A percentile compares a stretch with the other conserved stretches of the same genome.
These are phyloP conservation scores for Beauveria sp. DNA, from an alignment of 2,329 filamentous ascomycete species.

Conservation along the genomic window DNA sequence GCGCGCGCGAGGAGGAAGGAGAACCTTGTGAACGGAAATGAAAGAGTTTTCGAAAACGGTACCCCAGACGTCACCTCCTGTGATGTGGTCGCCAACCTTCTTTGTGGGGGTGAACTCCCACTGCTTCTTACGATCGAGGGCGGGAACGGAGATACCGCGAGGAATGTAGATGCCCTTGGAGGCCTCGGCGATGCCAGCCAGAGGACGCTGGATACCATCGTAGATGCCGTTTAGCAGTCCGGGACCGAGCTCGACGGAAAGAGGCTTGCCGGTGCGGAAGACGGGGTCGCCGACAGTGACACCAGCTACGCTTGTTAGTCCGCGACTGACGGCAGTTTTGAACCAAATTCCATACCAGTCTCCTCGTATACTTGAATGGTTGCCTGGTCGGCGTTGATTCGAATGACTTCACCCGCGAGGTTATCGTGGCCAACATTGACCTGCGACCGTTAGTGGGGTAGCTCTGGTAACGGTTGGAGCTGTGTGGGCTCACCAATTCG, in stretches of 20 bases:
- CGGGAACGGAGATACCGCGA: constrained; percentile 80
- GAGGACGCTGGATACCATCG: constrained; percentile 95
- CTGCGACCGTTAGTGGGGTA: constrained; percentile 33
- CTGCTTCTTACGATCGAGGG: constrained; percentile 83
- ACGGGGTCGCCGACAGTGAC: constrained; percentile 95
- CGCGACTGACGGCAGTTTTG: neutral
- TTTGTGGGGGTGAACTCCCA: constrained; percentile 90
- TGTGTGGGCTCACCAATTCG: constrained; percentile 64
- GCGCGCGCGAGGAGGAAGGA: constrained; percentile 80
- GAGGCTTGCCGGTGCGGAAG: constrained; percentile 79
- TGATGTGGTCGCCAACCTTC: constrained; percentile 96
- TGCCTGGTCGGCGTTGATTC: constrained; percentile 89
- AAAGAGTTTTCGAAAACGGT: constrained; percentile 94
- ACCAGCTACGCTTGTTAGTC: constrained; percentile 54
- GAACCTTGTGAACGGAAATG: constrained; percentile 84
- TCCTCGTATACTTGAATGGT: constrained; percentile 99
- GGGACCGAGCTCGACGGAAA: constrained; percentile 94
- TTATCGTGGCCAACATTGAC: constrained; percentile 88
- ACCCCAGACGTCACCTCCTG: constrained; percentile 93
- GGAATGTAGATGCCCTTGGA: constrained; percentile 95
- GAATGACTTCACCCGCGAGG: constrained; percentile 95
- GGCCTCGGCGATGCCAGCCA: constrained; percentile 70
- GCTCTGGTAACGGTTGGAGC: neutral
- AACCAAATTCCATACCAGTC: constrained; percentile 57
- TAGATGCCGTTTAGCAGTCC: constrained; percentile 99